Percentiles rank a stretch among this genome's conserved stretches.
Evolutionary conservation across 306 rosid species (phyloP).

Genomic region (Cucurbita maxima): DNA sequence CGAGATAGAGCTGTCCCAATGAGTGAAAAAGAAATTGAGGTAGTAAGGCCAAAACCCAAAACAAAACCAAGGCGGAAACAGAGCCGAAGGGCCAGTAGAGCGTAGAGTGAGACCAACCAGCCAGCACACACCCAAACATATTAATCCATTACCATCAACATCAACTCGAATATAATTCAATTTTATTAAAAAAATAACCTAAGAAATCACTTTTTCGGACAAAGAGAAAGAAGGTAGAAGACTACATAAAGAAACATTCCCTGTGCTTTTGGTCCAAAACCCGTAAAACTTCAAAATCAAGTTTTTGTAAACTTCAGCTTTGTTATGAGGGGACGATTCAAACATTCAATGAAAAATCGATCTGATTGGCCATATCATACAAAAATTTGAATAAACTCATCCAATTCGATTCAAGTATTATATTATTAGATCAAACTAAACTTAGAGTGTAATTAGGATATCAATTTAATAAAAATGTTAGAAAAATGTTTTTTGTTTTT

Average conservation of each 20-base stretch:
- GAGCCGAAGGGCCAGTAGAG: no score
- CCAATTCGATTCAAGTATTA: not conserved
- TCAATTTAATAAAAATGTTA: not conserved
- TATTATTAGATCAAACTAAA: not conserved
- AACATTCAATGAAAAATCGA: not conserved
- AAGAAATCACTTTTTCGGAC: no score
- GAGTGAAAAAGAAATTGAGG: not conserved
- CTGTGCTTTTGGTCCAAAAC: not conserved
- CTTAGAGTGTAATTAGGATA: no score
- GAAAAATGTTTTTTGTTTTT: no score
- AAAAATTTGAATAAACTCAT: no score
- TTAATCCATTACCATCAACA: no score
- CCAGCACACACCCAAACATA: no score
- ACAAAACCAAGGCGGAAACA: no score
- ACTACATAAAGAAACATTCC: not conserved
- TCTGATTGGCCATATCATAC: not conserved
- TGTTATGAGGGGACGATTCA: no score
- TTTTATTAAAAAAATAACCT: no score
- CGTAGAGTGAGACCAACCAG: no score
- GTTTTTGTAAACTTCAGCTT: not conserved
- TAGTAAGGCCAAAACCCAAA: not conserved
- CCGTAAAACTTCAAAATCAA: not conserved
- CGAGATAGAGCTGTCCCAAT: not conserved
- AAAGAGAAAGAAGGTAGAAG: not conserved
- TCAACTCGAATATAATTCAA: no score